Conservation (phyloP, 2,329 filamentous ascomycete species). For the Calonectria crousiana region DNA sequence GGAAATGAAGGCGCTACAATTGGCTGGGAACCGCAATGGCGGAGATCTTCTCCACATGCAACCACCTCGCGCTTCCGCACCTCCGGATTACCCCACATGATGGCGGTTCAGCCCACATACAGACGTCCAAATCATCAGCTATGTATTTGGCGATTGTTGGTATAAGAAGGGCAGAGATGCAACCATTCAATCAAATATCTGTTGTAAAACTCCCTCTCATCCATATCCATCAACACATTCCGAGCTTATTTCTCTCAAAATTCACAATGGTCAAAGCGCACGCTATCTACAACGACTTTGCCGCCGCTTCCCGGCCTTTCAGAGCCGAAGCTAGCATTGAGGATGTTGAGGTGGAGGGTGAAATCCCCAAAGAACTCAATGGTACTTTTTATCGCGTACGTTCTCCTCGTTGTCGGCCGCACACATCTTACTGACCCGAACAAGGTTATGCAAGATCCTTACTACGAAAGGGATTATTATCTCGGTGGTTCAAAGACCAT, state of each 20-base stretch:
- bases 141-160: too few species aligned
- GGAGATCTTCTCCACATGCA: not conserved
- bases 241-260: too few species aligned
- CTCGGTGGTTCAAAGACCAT: not conserved
- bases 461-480: not conserved
- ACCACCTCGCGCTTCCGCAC: not conserved
- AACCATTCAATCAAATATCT: too few species aligned
- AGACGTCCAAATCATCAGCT: not conserved
- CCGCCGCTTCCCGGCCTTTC: not conserved
- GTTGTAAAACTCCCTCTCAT: too few species aligned
- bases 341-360: not conserved
- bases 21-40: too few species aligned
- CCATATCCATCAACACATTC: not conserved
- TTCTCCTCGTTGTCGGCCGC: not conserved
- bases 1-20: too few species aligned
- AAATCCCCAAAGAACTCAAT: not conserved
- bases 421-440: too few species aligned
- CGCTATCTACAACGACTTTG: not conserved
- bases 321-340: not conserved
- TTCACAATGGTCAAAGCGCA: not conserved
- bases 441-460: not conserved
- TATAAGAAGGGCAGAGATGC: too few species aligned
- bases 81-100: not conserved
- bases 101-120: not conserved
- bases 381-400: not conserved